Base-by-base conservation (phyloP, 345 rosid species). In the Gossypium mustelinum region DNA sequence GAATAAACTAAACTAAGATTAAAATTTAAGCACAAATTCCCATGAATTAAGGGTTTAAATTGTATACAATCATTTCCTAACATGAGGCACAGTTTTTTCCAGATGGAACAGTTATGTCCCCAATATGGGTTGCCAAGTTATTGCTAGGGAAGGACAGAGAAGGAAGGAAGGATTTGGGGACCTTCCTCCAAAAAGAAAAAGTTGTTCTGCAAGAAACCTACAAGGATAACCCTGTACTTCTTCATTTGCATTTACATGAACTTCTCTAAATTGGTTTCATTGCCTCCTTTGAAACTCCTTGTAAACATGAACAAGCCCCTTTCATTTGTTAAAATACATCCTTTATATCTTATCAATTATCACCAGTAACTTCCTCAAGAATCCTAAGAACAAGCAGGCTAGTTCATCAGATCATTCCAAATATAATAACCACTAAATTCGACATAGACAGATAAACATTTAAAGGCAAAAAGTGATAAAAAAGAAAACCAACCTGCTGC, bases 401-500 rank as follows among this genome's bases (percentile, higher is more conserved):
- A 39, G 7, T 34, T 16, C 12, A 34, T 43, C 1, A 47, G 16
- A 7, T 65, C 27, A 43, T 41, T 66, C 54, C 51, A 43, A 44
- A 44, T 18, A 66, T 18, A 44, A 20, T 11, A 44, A 44, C 29
- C 11, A 66, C 58, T 34, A 34, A 34, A 34, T 34, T 34, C 41
- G 6, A 34, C 41, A 34, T 5, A 34, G 41, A 34, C 41, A 25
- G 43, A 27, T 51, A 29, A 27, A 13, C 11, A 51, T 16, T 7
- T 41, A 48, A 51, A 17, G 14, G 48, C 4, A 27, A 54, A 34
- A 34, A 34, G 34, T 85, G 77, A 72, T 82, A 18, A 59, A 48
- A 55, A 22, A 57, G 9, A 14, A 20, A 67, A 41, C 76, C 22
- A 76, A 93, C 97, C 97, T 92, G 86, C 98, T 94, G 73, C 98